phyloP scores from a whole-genome alignment of 495 filamentous ascomycete species.

The Trichoderma asperelloides region DNA sequence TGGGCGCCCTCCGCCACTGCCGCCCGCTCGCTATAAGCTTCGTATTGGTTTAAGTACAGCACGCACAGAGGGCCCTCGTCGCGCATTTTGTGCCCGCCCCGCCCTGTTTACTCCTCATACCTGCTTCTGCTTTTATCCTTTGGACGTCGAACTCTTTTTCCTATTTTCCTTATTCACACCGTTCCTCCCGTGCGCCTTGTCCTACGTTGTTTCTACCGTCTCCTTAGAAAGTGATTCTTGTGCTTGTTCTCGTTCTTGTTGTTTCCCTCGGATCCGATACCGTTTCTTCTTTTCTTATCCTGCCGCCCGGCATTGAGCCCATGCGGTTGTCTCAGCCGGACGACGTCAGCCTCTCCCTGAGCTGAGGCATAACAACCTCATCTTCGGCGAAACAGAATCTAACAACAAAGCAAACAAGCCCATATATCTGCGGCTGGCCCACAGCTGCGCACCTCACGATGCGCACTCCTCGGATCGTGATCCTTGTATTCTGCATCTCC shows the following conservation, averaged over 20 bases:
- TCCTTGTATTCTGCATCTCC: conserved; percentile 36
- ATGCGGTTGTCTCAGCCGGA: background rate
- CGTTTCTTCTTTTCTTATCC: background rate
- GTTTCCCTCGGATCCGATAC: background rate
- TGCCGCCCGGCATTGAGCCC: background rate
- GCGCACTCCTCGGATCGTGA: conserved; percentile 37
- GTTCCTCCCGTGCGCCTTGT: background rate
- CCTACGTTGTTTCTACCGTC: background rate
- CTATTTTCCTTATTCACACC: background rate
- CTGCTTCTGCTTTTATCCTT: background rate
- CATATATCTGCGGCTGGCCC: background rate
- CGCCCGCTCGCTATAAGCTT: background rate
- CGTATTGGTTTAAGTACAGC: background rate
- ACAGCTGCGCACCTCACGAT: conserved; percentile 22
- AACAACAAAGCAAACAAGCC: background rate
- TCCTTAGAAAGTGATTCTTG: background rate
- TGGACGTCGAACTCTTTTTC: background rate
- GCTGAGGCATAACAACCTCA: background rate
- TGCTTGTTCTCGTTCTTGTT: background rate
- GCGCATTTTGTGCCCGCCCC: background rate
- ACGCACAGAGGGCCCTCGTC: background rate
- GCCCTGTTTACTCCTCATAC: background rate
- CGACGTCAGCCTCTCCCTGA: conserved; percentile 6
- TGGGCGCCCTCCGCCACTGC: background rate
- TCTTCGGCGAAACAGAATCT: background rate